phyloP scores from a whole-genome alignment of 371 early-diverging fungal genomes.

The Smittium mucronatum region DNA sequence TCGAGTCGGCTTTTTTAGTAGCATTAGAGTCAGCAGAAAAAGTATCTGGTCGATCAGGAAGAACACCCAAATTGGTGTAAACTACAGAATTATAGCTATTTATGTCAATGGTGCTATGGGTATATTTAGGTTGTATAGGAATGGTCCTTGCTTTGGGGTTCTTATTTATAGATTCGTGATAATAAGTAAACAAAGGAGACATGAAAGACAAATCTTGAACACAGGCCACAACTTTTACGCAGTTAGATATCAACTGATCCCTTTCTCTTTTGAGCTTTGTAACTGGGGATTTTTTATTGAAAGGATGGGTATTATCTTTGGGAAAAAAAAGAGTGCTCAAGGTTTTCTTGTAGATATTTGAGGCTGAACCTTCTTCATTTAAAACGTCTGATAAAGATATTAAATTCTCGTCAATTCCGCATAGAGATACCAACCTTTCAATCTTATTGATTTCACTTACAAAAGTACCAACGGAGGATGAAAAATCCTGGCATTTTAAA shows the following conservation, averaged over 20 bases:
- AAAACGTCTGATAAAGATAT: constrained; percentile 7
- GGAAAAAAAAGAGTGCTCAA: neutral
- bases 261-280: constrained; percentile 8
- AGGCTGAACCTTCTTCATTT: neutral
- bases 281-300: constrained; percentile 14
- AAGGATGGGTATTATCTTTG: neutral
- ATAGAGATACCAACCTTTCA: neutral
- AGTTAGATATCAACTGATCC: neutral
- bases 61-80: neutral
- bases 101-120: neutral
- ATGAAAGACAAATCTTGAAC: neutral
- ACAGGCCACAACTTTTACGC: neutral
- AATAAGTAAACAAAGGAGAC: neutral
- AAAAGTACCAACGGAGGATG: neutral
- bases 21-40: neutral
- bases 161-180: neutral
- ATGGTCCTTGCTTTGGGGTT: neutral
- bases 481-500: neutral
- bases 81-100: neutral
- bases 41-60: neutral
- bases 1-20: neutral
- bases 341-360: neutral
- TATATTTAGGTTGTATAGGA: neutral
- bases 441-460: constrained; percentile 35
- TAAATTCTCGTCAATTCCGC: constrained; percentile 1